Evolutionary conservation across 176 grass and related monocot species (phyloP), one percentile per base, ranked within the genome.

Genomic region (Musa beccarii): DNA sequence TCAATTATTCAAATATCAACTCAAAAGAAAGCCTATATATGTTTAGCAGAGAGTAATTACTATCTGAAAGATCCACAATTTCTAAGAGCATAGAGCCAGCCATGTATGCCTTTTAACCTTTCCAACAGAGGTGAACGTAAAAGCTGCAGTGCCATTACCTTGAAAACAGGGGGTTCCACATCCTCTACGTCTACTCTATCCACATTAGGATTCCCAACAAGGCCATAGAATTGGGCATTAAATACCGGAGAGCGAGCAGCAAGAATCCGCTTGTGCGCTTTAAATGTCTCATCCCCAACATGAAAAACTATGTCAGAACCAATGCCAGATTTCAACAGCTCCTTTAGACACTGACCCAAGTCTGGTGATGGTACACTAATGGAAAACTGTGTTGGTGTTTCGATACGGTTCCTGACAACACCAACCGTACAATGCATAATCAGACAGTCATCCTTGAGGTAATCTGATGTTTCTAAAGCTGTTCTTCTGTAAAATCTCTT

Each of bases 151-250:
- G 34, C 6, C 51, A 82, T 78, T 87, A 96, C 92, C 92, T 92
- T 92, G 79, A 96, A 96, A 75, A 89, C 86, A 11, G 80, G 74
- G 79, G 92, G 92, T 71, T 96, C 89, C 49, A 96, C 86, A 85
- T 96, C 92, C 71, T 96, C 86, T 34, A 96, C 92, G 0, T 82
- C 71, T 61, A 92, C 84, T 66, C 52, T 87, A 51, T 75, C 77
- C 22, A 89, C 74, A 56, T 81, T 81, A 71, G 89, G 74, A 28
- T 92, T 91, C 59, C 92, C 92, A 76, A 96, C 89, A 81, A 86
- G 88, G 69, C 92, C 92, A 83, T 91, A 96, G 78, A 96, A 96
- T 52, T 96, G 92, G 4, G 92, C 92, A 84, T 89, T 91, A 74
- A 91, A 96, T 50, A 96, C 92, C 0, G 89, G 92, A 53, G 92